These are phyloP conservation scores for Chrysoporthe austroafricana DNA, from an alignment of 2,329 filamentous ascomycete species.

Conservation along the genomic window DNA sequence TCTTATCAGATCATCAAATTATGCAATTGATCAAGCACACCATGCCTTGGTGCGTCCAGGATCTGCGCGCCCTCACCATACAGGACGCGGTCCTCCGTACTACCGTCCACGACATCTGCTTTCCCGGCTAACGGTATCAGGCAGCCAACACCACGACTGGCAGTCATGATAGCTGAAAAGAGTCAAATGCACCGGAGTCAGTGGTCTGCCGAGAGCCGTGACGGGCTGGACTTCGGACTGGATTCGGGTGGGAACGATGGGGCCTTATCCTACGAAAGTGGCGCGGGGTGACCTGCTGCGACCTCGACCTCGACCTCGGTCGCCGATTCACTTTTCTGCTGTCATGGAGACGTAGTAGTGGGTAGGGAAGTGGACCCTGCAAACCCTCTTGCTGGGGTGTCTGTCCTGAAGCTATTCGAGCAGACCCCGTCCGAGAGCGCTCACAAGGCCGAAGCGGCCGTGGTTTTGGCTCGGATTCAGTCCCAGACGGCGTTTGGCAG, in stretches of 20 bases:
- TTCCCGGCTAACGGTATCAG: not conserved
- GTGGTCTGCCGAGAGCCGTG: not conserved
- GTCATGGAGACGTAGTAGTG: not conserved
- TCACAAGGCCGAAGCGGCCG: not conserved
- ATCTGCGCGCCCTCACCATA: not conserved
- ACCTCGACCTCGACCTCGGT: not conserved
- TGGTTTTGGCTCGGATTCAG: not conserved
- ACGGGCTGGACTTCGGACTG: not conserved
- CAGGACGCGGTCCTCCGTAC: not conserved
- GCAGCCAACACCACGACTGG: not conserved
- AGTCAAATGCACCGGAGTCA: not conserved
- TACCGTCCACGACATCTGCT: not conserved
- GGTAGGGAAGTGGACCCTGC: not conserved
- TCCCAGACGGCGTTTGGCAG: not conserved
- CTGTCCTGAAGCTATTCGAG: slow-evolving; percentile 17
- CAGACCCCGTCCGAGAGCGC: slow-evolving; percentile 18
- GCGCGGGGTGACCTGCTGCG: slow-evolving; percentile 5
- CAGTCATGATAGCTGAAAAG: not conserved
- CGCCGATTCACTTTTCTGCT: not conserved
- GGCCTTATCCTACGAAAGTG: slow-evolving; percentile 6
- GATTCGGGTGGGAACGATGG: not conserved
- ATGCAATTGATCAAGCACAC: slow-evolving; percentile 3
- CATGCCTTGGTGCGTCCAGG: slow-evolving; percentile 4
- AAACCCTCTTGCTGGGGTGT: slow-evolving; percentile 8
- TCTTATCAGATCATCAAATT: slow-evolving; percentile 14